phyloP scores from a whole-genome alignment of 2,329 filamentous ascomycete genomes.

The Paracamarosporium sp. region DNA sequence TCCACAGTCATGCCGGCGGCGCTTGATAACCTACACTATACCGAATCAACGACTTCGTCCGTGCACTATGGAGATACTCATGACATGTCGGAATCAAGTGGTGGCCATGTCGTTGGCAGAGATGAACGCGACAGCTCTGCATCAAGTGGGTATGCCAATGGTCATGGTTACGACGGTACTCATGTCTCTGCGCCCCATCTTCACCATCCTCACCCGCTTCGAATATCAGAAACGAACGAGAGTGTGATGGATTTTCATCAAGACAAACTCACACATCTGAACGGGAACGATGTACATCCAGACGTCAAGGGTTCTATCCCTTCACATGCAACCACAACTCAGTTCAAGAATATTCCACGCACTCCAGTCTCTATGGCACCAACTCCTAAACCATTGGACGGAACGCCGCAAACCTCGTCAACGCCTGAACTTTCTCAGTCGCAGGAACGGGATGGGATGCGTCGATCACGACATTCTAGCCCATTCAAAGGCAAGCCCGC shows the following conservation, averaged over 20 bases:
- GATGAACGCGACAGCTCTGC: slow-evolving; percentile 40
- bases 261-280: slow-evolving; percentile 17
- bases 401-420: slow-evolving; percentile 35
- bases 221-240: slow-evolving; percentile 24
- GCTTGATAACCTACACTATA: slow-evolving; percentile 47
- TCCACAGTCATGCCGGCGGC: slow-evolving; percentile 34
- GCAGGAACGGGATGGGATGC: slow-evolving; percentile 23
- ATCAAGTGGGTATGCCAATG: slow-evolving; percentile 36
- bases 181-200: slow-evolving; percentile 35
- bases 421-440: slow-evolving; percentile 40
- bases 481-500: slow-evolving; percentile 27
- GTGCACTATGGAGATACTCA: slow-evolving; percentile 46
- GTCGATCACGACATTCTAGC: slow-evolving; percentile 26
- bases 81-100: slow-evolving; percentile 44
- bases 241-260: slow-evolving; percentile 15
- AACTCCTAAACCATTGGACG: slow-evolving; percentile 29
- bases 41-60: slow-evolving; percentile 49
- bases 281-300: slow-evolving; percentile 16
- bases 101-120: slow-evolving; percentile 38
- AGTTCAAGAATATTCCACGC: slow-evolving; percentile 19
- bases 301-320: slow-evolving; percentile 15
- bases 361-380: slow-evolving; percentile 26
- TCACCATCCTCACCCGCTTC: slow-evolving; percentile 32
- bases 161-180: slow-evolving; percentile 34
- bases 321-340: slow-evolving; percentile 13